Evolutionary conservation across 345 rosid species (phyloP).

Genomic region (Noccaea caerulescens): DNA sequence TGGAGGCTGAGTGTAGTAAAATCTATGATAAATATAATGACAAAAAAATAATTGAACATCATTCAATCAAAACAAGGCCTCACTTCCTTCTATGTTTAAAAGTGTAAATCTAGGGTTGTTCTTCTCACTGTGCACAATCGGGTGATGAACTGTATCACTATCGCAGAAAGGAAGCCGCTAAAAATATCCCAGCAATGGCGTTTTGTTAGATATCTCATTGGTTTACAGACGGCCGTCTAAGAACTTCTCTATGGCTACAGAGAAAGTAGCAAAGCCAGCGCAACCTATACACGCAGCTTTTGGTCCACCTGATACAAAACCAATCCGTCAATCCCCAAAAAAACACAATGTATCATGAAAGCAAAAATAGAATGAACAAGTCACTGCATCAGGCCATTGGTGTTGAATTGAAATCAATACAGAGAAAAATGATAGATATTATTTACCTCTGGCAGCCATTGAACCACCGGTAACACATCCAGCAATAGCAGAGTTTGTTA

Average conservation of each 20-base stretch:
- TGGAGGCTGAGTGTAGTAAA: neutral
- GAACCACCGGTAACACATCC: conserved; percentile 95
- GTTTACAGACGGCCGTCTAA: conserved; percentile 71
- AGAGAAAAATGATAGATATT: conserved; percentile 25
- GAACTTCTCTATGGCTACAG: conserved; percentile 94
- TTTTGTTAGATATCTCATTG: conserved; percentile 14
- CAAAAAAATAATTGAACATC: conserved; percentile 23
- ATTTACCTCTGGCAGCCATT: conserved; percentile 74
- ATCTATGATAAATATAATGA: conserved; percentile 27
- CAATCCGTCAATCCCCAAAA: conserved; percentile 5
- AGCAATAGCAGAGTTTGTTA: conserved; percentile 75
- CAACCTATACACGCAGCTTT: conserved; percentile 90
- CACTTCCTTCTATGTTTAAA: conserved; percentile 25
- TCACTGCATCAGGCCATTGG: neutral
- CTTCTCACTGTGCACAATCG: conserved; percentile 16
- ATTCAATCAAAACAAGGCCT: conserved; percentile 32
- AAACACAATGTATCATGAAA: conserved; percentile 2
- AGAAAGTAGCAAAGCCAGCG: conserved; percentile 94
- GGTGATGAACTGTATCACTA: conserved; percentile 18
- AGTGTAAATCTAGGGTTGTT: conserved; percentile 27
- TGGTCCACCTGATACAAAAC: conserved; percentile 65
- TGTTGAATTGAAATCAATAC: neutral
- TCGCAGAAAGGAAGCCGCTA: conserved; percentile 27
- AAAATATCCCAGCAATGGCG: conserved; percentile 23
- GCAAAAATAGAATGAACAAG: neutral